Conservation (phyloP, 2,329 filamentous ascomycete species). For the Tolypocladium ovalisporum region DNA sequence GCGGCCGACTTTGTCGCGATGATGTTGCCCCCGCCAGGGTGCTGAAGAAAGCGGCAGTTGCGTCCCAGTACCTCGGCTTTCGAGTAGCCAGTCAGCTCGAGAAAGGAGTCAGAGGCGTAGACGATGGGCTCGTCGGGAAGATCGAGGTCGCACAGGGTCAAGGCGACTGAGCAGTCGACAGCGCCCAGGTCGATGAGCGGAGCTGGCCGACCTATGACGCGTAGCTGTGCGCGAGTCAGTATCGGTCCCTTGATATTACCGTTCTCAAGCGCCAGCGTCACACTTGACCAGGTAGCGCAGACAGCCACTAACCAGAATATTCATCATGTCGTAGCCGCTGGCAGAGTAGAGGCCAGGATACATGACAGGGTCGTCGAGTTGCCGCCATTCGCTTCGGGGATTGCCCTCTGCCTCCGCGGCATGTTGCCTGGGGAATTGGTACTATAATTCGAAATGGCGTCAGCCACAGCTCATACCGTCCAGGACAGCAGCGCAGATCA, state of each 20-base stretch:
- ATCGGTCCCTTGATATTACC: not conserved
- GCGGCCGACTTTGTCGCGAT: not conserved
- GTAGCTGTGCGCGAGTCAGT: slow-evolving; percentile 24
- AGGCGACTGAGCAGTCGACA: slow-evolving; percentile 74
- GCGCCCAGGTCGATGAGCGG: slow-evolving; percentile 71
- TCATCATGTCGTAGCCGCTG: slow-evolving; percentile 45
- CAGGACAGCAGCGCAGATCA: not conserved
- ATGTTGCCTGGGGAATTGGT: slow-evolving; percentile 1
- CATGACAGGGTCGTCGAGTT: slow-evolving; percentile 34
- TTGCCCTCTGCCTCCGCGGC: not conserved
- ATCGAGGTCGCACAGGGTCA: slow-evolving; percentile 70
- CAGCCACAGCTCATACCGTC: not conserved
- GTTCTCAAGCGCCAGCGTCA: no score
- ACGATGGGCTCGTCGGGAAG: slow-evolving; percentile 68
- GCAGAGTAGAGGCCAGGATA: slow-evolving; percentile 45
- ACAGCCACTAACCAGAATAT: slow-evolving; percentile 32
- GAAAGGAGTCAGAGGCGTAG: slow-evolving; percentile 75
- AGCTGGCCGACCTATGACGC: slow-evolving; percentile 58
- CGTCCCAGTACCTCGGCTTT: slow-evolving; percentile 62
- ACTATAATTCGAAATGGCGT: not conserved
- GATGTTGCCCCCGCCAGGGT: slow-evolving; percentile 43
- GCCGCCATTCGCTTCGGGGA: slow-evolving; percentile 11
- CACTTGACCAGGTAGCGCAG: not conserved
- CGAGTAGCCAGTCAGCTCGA: slow-evolving; percentile 67
- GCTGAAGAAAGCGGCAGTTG: slow-evolving; percentile 80